phyloP scores from a whole-genome alignment of 345 rosid species.

The Tarenaya hassleriana region DNA sequence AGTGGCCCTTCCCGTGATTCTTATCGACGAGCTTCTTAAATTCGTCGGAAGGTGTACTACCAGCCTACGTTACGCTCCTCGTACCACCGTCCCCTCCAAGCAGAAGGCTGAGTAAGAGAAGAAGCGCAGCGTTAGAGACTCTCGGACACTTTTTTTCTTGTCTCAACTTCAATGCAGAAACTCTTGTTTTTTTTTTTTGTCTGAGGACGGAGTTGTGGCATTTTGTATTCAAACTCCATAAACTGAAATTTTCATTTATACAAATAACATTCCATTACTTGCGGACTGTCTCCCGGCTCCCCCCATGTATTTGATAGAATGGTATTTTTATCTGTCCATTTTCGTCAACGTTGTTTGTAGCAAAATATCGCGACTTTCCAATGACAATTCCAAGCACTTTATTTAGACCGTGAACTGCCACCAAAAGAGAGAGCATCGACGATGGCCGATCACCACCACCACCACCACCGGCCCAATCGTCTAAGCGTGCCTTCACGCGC shows the following conservation, averaged over 20 bases:
- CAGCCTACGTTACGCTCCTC: constrained; percentile 28
- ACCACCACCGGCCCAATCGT: constrained; percentile 65
- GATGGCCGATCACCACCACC: constrained; percentile 58
- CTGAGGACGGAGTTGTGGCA: too few species aligned
- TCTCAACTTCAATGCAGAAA: too few species aligned
- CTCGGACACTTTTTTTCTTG: too few species aligned
- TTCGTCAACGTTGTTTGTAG: too few species aligned
- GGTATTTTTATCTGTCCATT: too few species aligned
- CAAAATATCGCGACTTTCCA: too few species aligned
- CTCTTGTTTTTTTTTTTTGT: not conserved
- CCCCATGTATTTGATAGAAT: too few species aligned
- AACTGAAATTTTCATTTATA: too few species aligned
- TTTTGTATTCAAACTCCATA: too few species aligned
- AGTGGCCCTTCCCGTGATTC: constrained; percentile 70
- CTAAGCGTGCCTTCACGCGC: constrained; percentile 50
- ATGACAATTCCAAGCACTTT: too few species aligned
- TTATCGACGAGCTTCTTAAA: constrained; percentile 82
- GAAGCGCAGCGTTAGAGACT: not conserved
- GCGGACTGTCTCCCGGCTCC: too few species aligned
- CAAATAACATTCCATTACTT: too few species aligned
- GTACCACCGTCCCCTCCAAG: constrained; percentile 31
- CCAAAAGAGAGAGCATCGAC: constrained; percentile 13
- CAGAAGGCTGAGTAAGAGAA: constrained; percentile 46
- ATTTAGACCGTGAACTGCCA: not conserved
- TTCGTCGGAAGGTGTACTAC: constrained; percentile 66